Base-by-base conservation (phyloP, 1,139 yeast genomes). In the Zhuliangozyma blackwelliae region DNA sequence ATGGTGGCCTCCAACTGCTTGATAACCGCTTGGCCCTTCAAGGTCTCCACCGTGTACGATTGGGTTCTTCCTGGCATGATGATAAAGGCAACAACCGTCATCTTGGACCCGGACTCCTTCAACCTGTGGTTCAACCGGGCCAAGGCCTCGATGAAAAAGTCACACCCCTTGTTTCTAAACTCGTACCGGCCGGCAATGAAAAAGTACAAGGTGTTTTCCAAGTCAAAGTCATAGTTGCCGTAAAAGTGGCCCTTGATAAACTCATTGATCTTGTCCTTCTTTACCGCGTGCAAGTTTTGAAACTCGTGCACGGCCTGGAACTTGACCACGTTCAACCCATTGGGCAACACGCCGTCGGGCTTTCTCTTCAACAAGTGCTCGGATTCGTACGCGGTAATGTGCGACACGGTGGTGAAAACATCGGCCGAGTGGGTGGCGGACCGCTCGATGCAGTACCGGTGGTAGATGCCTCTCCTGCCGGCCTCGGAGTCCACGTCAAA, bases 401-500 rank as follows among this genome's bases (percentile, higher is more conserved):
- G 95, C 16, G 96, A 87, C 11, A 92, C 98, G 0, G 98, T 92
- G 31, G 98, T 92, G 69, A 92, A 92, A 25, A 92, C 98, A 62
- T 92, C 98, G 11, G 96, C 89, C 9, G 94, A 77, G 57, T 92
- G 98, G 16, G 97, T 90, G 7, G 97, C 97, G 2, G 96, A 89
- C 41, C 98, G 77, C 65, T 92, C 98, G 48, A 92, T 85, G 62
- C 98, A 92, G 63, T 92, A 92, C 47, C 98, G 77, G 58, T 92
- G 98, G 63, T 92, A 92, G 50, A 92, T 92, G 38, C 98, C 98
- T 50, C 97, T 73, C 63, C 89, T 90, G 16, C 98, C 98, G 9
- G 97, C 97, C 63, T 92, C 98, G 27, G 94, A 90, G 59, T 92
- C 98, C 34, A 90, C 97, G 55, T 92, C 98, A 57, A 92, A 90